Evolutionary conservation across 129 eudicot species (phyloP), one percentile per base, ranked within the genome.

Genomic region (Ambrosia trifida): DNA sequence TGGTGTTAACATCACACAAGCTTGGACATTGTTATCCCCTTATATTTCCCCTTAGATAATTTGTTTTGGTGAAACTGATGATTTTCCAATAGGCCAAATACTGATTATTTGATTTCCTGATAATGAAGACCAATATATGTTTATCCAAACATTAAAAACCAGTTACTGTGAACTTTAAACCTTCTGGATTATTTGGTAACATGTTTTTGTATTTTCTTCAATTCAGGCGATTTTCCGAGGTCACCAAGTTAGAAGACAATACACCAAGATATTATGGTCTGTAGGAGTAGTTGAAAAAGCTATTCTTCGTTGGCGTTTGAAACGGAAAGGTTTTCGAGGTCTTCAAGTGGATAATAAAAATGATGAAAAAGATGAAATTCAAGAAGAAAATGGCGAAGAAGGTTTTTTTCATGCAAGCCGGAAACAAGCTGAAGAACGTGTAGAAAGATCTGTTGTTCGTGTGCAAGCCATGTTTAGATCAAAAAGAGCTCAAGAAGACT

Each of bases 381-480:
- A 73, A 64, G 91, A 77, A 18, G 73, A 68, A 75, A 80, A 76
- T 69, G 90, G 65, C 16, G 97, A 86, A 73, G 99, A 95, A 79
- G 95, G 78, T 33, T 95, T 95, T 83, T 95, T 84, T 73, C 82
- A 57, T 38, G 99, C 97, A 46, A 90, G 97, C 84, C 80, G 97
- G 77, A 84, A 88, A 68, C 96, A 85, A 82, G 99, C 99, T 12
- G 97, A 90, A 71, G 95, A 84, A 74, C 97, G 99, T 38, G 88
- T 95, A 4, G 99, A 95, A 80, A 90, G 97, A 83, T 89, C 99
- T 44, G 97, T 95, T 52, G 95, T 90, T 24, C 83, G 86, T 46
- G 99, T 95, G 31, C 99, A 95, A 76, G 89, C 99, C 40, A 90
- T 95, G 99, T 95, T 95, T 52, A 89, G 97, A 18, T 95, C 99